Base-by-base conservation (phyloP, 108 stramenopile species). In the Epithemia pelagica region DNA sequence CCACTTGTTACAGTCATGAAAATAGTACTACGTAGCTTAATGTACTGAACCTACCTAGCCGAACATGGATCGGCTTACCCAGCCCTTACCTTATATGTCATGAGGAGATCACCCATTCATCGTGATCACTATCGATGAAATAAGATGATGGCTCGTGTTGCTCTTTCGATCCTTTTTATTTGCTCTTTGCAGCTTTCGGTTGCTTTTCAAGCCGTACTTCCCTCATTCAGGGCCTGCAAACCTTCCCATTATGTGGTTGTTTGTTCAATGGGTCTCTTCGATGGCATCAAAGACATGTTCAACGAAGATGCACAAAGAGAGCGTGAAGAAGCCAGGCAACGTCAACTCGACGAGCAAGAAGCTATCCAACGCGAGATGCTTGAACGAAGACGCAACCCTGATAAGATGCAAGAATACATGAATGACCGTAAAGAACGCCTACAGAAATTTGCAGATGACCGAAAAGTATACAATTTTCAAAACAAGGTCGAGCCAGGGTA, bases 361-460 rank as follows among this genome's bases (percentile, higher is more conserved):
- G 73, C 63, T 22, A 74, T 74, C 0, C 78, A 71, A 31, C 46
- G 65, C 23, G 74, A 66, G 52, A 75, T 79, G 27, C 22, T 74
- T 33, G 78, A 74, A 54, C 70, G 74, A 25, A 64, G 78, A 15
- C 52, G 70, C 28, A 71, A 79, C 60, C 78, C 78, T 19, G 62
- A 74, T 25, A 67, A 61, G 30, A 79, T 75, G 78, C 53, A 61
- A 25, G 61, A 64, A 1, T 79, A 79, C 51, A 30, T 71, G 23
- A 10, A 71, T 27, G 26, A 73, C 26, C 63, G 64, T 0, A 26
- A 22, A 1, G 51, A 61, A 20, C 28, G 61, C 15, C 22, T 73
- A 28, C 24, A 30, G 1, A 62, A 75, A 61, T 29, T 79, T 0
- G 26, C 33, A 59, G 66, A 71, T 29, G 78, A 79, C 26, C 67